These are phyloP conservation scores for Psilocybe subaeruginosa DNA, from an alignment of 768 basidiomycete species.

Conservation along the genomic window DNA sequence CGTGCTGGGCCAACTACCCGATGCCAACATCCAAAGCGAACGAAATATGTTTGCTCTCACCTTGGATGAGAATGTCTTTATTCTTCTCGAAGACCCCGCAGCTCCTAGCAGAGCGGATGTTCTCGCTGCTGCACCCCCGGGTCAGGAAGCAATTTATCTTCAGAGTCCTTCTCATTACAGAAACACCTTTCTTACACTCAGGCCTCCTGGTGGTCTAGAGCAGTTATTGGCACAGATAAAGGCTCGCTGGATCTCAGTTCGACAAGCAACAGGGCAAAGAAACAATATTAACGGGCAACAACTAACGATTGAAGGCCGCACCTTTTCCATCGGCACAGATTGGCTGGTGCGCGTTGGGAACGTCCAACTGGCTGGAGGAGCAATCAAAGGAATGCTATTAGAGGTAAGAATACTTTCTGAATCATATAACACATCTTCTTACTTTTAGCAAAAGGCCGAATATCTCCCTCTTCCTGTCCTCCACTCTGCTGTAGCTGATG, in stretches of 20 bases:
- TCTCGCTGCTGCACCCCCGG: slow-evolving; percentile 44
- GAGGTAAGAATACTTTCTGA: slow-evolving; percentile 50
- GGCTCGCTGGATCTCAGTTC: slow-evolving; percentile 75
- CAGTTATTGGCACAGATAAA: slow-evolving; percentile 74
- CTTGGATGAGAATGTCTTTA: slow-evolving; percentile 82
- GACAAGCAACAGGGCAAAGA: slow-evolving; percentile 40
- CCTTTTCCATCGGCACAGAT: slow-evolving; percentile 79
- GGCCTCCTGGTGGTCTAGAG: slow-evolving; percentile 75
- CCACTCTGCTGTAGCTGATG: slow-evolving; percentile 63
- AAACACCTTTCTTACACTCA: slow-evolving; percentile 75
- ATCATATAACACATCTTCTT: background rate
- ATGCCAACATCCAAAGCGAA: slow-evolving; percentile 55
- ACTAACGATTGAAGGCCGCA: slow-evolving; percentile 69
- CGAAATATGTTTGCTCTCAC: slow-evolving; percentile 77
- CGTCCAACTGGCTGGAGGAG: slow-evolving; percentile 74
- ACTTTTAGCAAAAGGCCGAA: slow-evolving; percentile 61
- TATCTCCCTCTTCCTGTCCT: slow-evolving; percentile 78
- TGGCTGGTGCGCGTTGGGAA: slow-evolving; percentile 84
- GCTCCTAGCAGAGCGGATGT: slow-evolving; percentile 73
- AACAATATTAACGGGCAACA: slow-evolving; percentile 56
- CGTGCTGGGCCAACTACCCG: slow-evolving; percentile 59
- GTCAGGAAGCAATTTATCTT: slow-evolving; percentile 42
- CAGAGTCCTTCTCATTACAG: slow-evolving; percentile 69
- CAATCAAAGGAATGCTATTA: slow-evolving; percentile 81
- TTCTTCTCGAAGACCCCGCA: slow-evolving; percentile 74